Base-by-base conservation (phyloP, 345 rosid genomes). In the Psidium friedrichsthalianum region DNA sequence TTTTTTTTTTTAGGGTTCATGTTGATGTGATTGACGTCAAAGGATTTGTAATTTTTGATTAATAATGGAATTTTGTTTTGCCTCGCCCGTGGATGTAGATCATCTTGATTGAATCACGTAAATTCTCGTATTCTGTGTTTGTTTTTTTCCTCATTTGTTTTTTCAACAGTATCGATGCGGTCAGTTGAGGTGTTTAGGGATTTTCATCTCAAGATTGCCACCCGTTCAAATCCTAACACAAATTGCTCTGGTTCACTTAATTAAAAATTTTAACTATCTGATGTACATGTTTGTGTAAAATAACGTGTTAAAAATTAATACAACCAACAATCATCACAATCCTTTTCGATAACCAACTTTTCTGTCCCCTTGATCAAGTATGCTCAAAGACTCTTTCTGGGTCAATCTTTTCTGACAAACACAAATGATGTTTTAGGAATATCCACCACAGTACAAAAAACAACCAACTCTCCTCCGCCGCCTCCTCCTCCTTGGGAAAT, bases 161-260 rank as follows among this genome's bases (percentile, higher is more conserved):
- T 36, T 36, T 36, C 36, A 36, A 36, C 36, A 36, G 36, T 36
- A 2, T 36, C 6, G 6, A 69, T 1, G 1, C 6, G 3, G 24
- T 32, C 9, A 11, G 22, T 32, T 29, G 76, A 11, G 42, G 32
- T 64, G 5, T 64, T 29, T 27, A 29, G 10, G 8, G 18, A 15
- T 29, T 61, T 52, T 61, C 42, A 61, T 14, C 36, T 61, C 32
- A 61, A 27, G 21, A 61, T 0, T 2, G 5, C 29, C 10, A 69
- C 47, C 24, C 24, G 8, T 16, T 69, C 0, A 2, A 5, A 69
- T 4, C 44, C 21, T 18, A 8, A 0, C 2, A 10, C 24, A 32
- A 18, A 69, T 69, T 0, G 13, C 24, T 32, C 11, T 16, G 6
- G 0, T 2, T 69, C 14, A 20, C 14, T 0, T 0, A 36, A 18